Percentiles rank a stretch among this genome's conserved stretches.
These are phyloP conservation scores for Musa itinerans DNA, from an alignment of 176 grass and related monocot genomes.

Conservation along the genomic window DNA sequence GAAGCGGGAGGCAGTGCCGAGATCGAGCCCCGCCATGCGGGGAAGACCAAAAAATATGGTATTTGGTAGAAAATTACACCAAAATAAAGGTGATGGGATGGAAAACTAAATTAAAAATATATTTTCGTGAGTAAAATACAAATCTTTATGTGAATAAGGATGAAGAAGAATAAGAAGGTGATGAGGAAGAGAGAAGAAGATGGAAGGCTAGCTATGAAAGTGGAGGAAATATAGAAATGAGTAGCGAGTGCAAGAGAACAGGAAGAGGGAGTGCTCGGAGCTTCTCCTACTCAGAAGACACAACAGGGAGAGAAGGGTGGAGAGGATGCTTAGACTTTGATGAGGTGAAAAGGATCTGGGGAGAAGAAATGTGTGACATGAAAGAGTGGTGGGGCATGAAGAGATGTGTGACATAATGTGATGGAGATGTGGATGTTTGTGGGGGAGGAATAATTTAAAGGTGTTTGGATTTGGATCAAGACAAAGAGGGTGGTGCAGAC, in stretches of 20 bases:
- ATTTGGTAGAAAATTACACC: conserved; percentile 26
- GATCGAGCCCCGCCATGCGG: conserved; percentile 84
- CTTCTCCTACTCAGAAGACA: neutral
- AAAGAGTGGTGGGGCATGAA: neutral
- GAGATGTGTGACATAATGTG: neutral
- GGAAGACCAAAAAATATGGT: conserved; percentile 38
- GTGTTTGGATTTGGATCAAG: neutral
- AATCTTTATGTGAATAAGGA: conserved; percentile 16
- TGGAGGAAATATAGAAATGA: conserved; percentile 22
- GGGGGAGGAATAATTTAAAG: conserved; percentile 1
- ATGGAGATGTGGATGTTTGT: conserved; percentile 1
- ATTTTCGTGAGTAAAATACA: conserved; percentile 22
- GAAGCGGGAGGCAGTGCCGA: conserved; percentile 62
- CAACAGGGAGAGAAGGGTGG: neutral
- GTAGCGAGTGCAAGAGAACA: conserved; percentile 18
- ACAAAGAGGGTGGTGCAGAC: neutral
- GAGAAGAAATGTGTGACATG: neutral
- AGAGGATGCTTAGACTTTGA: conserved; percentile 26
- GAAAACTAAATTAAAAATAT: conserved; percentile 20
- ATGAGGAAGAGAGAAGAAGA: conserved; percentile 35
- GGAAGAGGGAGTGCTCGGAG: neutral
- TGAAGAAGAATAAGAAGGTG: conserved; percentile 19
- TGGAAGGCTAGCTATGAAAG: neutral
- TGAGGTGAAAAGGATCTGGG: conserved; percentile 24
- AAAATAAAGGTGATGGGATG: conserved; percentile 29